Conservation (phyloP, 768 basidiomycete species). For the Scleroderma bovista region DNA sequence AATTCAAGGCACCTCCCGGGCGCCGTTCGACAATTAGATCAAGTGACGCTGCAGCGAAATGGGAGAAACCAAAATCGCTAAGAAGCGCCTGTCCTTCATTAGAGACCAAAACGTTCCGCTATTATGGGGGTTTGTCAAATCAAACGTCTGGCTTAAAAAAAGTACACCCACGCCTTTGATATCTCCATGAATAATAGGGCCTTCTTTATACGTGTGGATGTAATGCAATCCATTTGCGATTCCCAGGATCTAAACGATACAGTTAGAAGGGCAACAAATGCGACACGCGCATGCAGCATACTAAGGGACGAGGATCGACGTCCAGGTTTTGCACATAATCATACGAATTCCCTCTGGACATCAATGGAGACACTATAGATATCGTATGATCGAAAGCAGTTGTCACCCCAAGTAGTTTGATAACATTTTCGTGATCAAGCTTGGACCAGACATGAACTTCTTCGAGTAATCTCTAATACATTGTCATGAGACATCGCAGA, state of each 20-base stretch:
- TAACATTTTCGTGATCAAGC: constrained; percentile 13
- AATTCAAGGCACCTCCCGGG: neutral
- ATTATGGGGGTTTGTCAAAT: neutral
- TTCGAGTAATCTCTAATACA: constrained; percentile 9
- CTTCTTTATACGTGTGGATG: neutral
- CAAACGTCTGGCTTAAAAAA: neutral
- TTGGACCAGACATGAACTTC: constrained; percentile 16
- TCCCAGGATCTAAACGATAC: neutral
- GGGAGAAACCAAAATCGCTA: neutral
- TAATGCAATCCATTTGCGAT: neutral
- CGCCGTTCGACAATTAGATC: neutral
- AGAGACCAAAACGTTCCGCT: neutral
- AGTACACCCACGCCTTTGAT: neutral
- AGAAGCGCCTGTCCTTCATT: neutral
- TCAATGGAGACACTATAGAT: constrained; percentile 17
- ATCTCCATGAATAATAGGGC: neutral
- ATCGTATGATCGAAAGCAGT: constrained; percentile 13
- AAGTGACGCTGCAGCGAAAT: neutral
- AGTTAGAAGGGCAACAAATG: neutral
- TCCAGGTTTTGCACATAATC: constrained; percentile 8
- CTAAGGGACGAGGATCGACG: neutral
- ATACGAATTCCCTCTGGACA: constrained; percentile 8
- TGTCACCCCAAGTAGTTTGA: constrained; percentile 11
- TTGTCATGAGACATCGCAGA: neutral
- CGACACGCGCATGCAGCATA: neutral